phyloP scores from a whole-genome alignment of 2,329 filamentous ascomycete genomes.

The Neofusicoccum kwambonambiense region DNA sequence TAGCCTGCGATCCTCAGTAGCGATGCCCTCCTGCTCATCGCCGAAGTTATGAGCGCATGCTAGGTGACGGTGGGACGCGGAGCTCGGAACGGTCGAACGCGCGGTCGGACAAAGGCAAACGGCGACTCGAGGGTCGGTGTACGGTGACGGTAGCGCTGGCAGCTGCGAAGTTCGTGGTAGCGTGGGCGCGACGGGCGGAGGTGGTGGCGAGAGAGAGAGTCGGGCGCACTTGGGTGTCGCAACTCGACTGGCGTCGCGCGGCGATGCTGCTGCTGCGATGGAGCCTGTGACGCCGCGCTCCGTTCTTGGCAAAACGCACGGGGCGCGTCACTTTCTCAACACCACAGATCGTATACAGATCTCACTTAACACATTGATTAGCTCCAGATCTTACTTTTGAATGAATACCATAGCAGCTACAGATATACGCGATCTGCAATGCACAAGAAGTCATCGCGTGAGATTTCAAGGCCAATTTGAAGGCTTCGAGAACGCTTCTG shows the following conservation, averaged over 20 bases:
- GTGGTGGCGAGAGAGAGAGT: neutral
- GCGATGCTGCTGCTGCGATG: slow-evolving; percentile 16
- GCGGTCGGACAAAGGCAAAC: slow-evolving; percentile 2
- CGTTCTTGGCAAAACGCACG: slow-evolving; percentile 2
- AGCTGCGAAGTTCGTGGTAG: neutral
- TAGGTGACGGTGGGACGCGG: slow-evolving; percentile 7
- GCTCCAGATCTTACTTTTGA: no score
- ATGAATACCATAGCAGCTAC: no score
- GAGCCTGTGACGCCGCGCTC: slow-evolving; percentile 13
- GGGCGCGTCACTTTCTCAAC: neutral
- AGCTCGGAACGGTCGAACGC: slow-evolving; percentile 13
- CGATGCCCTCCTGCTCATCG: slow-evolving; percentile 16
- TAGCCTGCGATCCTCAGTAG: slow-evolving; percentile 17
- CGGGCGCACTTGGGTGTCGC: slow-evolving; percentile 5
- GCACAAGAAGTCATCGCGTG: no score
- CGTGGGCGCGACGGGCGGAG: neutral
- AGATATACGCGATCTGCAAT: no score
- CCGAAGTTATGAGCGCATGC: slow-evolving; percentile 16
- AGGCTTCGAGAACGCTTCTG: no score
- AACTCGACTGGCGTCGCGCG: slow-evolving; percentile 1
- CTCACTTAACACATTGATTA: no score
- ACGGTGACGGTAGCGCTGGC: neutral
- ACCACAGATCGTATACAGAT: neutral
- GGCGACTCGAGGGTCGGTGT: neutral
- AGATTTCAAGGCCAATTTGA: no score